A percentile compares a stretch with the other conserved stretches of the same genome.
phyloP scores from a whole-genome alignment of 192 early-diverging fungal species.

The Backusella luteola region DNA sequence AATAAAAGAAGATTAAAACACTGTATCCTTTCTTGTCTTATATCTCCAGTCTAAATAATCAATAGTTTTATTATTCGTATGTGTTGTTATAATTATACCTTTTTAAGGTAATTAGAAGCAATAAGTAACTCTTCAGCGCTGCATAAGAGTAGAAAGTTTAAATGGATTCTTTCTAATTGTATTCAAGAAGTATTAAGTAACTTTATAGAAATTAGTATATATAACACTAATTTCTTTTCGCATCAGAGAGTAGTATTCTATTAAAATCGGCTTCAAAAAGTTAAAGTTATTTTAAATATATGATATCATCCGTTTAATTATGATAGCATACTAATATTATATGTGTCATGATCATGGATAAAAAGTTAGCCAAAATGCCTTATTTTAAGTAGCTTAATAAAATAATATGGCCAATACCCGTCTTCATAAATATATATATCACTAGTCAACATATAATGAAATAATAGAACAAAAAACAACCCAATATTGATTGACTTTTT shows the following conservation, averaged over 20 bases:
- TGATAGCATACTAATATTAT: neutral
- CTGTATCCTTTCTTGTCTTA: no score
- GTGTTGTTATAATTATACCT: neutral
- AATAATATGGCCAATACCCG: neutral
- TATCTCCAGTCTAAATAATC: no score
- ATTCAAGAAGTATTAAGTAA: neutral
- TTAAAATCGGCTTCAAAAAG: neutral
- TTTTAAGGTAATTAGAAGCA: neutral
- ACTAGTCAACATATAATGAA: neutral
- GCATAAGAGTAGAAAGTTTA: no score
- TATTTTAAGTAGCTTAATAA: neutral
- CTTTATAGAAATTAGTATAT: neutral
- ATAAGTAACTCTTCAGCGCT: neutral
- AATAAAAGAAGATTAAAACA: no score
- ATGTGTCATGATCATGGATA: neutral
- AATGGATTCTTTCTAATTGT: neutral
- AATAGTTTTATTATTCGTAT: neutral
- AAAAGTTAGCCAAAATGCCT: no score
- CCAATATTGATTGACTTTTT: neutral
- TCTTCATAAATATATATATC: neutral
- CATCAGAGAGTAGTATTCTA: neutral
- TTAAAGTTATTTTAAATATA: neutral
- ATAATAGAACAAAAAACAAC: neutral
- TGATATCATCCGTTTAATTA: neutral
- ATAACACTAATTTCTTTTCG: no score